These are phyloP conservation scores for Blepharisma undulans DNA, from an alignment of 169 alveolate genomes.

Conservation along the genomic window DNA sequence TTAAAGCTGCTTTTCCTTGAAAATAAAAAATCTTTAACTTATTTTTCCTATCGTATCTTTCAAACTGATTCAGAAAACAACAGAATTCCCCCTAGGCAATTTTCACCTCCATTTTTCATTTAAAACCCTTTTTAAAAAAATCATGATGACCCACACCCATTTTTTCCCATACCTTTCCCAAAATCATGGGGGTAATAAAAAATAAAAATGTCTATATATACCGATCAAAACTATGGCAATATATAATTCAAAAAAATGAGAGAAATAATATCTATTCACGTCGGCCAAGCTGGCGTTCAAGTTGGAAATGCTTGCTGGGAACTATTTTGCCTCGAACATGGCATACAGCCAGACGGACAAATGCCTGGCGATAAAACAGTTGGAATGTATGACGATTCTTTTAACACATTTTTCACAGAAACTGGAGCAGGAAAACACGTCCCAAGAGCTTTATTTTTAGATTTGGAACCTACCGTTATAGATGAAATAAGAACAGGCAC, in stretches of 20 bases:
- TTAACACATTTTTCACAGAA: conserved; percentile 97
- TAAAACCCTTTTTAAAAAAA: background rate
- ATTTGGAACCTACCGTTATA: conserved; percentile 98
- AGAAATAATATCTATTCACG: conserved; percentile 98
- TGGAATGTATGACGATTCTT: conserved; percentile 94
- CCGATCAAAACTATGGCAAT: background rate
- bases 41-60: background rate
- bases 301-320: conserved; percentile 99
- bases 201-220: background rate
- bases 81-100: background rate
- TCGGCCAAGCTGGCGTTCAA: conserved; percentile 99
- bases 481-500: conserved; percentile 99
- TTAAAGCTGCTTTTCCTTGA: no score
- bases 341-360: conserved; percentile 98
- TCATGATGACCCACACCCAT: background rate
- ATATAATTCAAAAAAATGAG: conserved; percentile 87
- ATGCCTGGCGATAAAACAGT: conserved; percentile 95
- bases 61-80: background rate
- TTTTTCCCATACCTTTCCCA: background rate
- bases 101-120: background rate
- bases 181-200: background rate
- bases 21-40: no score
- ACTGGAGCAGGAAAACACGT: conserved; percentile 99
- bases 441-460: conserved; percentile 98
- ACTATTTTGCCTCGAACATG: conserved; percentile 98